Base-by-base conservation (phyloP, 208 protist genomes). In the Leptomonas seymouri region DNA sequence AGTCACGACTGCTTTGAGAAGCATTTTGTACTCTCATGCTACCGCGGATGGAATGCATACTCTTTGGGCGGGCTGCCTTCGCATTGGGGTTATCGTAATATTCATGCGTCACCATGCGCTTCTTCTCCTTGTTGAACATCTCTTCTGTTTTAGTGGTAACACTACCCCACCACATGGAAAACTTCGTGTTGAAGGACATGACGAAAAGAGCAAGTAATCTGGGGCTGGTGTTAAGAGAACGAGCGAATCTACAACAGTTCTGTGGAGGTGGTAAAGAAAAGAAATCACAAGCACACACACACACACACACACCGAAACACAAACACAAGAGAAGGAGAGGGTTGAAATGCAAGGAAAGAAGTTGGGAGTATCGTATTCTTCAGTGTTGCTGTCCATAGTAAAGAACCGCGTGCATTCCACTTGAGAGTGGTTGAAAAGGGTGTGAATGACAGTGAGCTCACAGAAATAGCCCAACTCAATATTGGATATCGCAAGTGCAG, bases 171-270 rank as follows among this genome's bases (percentile, higher is more conserved):
- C 73, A 81, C 84, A 93, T 93, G 21, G 74, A 81, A 28, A 74
- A 71, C 63, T 86, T 93, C 2, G 87, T 93, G 42, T 55, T 74
- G 55, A 89, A 89, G 0, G 80, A 70, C 87, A 90, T 93, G 20
- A n/a, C 30, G 20, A 20, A 16, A 28, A 46, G 12, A 20, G 15
- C 23, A 51, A 46, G 27, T 18, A 44, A 59, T 36, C 18, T 23
- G 28, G 5, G 30, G 44, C 34, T 3, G 9, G 34, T 23, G 3
- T 36, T 44, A 20, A 28, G 2, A 6, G 34, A 5, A 23, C 51
- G n/a, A 16, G 12, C 14, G 18, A 42, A 20, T 27, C 18, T 36
- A 3, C 0, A 25, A 20, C 28, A 58, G 30, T 15, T 20, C 18
- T n/a, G 23, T 20, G 27, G 3, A 15, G 8, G 50, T 20, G 20